Conservation (phyloP, 805 yeast species). For the Yamadazyma kitorensis region DNA sequence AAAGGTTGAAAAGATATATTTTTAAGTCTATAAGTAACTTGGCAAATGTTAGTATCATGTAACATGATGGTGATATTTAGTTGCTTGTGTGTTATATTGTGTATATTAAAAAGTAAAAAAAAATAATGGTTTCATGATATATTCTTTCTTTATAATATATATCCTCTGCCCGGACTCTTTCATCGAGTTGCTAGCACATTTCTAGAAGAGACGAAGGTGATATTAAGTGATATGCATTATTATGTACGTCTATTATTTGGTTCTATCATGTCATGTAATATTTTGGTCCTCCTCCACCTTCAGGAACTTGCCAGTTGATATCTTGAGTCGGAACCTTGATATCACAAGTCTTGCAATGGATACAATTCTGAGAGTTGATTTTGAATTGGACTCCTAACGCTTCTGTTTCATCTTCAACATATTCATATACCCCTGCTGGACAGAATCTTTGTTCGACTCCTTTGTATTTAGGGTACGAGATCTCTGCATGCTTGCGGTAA, state of each 20-base stretch:
- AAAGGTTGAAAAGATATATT: too few species aligned
- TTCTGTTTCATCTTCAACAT: constrained; percentile 62
- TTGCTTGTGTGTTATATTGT: constrained; percentile 14
- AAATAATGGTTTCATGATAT: too few species aligned
- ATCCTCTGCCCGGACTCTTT: too few species aligned
- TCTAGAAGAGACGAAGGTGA: too few species aligned
- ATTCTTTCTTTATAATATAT: too few species aligned
- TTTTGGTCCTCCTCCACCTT: constrained; percentile 98
- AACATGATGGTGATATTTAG: too few species aligned
- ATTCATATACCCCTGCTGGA: constrained; percentile 98
- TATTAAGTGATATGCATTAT: too few species aligned
- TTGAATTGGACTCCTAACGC: constrained; percentile 75
- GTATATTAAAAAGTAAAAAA: constrained; percentile 14
- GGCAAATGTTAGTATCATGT: too few species aligned
- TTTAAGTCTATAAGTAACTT: too few species aligned
- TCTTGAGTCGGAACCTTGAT: constrained; percentile 95
- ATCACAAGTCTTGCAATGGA: constrained; percentile 98
- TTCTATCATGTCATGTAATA: constrained; percentile 66
- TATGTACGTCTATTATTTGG: neutral
- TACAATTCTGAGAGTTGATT: constrained; percentile 95
- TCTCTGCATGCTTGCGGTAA: constrained; percentile 60
- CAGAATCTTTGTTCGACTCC: constrained; percentile 93
- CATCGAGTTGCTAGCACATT: too few species aligned
- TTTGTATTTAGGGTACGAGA: constrained; percentile 68
- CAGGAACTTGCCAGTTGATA: constrained; percentile 96